phyloP scores from a whole-genome alignment of 108 stramenopile species.

The Seminavis robusta region DNA sequence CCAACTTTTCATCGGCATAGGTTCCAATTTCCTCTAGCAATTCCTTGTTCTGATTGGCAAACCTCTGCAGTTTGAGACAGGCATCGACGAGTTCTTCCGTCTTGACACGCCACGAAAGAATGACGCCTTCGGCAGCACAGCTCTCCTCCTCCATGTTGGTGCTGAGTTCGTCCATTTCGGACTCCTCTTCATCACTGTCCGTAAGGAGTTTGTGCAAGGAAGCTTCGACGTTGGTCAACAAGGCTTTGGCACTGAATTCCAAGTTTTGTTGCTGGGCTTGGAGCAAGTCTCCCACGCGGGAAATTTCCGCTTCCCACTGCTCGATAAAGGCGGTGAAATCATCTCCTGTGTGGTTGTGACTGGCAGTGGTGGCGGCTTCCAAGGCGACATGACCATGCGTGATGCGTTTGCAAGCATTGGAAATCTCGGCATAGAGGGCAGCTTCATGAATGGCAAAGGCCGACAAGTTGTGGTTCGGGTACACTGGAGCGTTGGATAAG shows the following conservation, averaged over 20 bases:
- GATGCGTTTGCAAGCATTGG: not conserved
- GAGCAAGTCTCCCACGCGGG: not conserved
- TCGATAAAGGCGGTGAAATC: not conserved
- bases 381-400: not conserved
- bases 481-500: not conserved
- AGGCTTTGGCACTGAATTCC: constrained; percentile 4
- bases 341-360: not conserved
- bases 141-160: not conserved
- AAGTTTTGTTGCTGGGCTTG: not conserved
- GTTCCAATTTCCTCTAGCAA: not conserved
- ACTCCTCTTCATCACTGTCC: too few species aligned
- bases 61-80: not conserved
- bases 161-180: too few species aligned
- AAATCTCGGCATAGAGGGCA: not conserved
- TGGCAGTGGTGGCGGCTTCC: not conserved
- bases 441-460: not conserved
- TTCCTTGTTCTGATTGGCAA: not conserved
- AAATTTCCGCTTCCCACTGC: constrained; percentile 1
- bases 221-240: not conserved
- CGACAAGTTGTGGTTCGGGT: not conserved
- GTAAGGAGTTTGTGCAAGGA: not conserved
- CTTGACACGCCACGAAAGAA: not conserved
- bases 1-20: not conserved
- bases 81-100: not conserved
- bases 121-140: not conserved